Evolutionary conservation across 78 protist genomes (phyloP), one percentile per base, ranked within the genome.

Genomic region (Reticulomyxa filosa): DNA sequence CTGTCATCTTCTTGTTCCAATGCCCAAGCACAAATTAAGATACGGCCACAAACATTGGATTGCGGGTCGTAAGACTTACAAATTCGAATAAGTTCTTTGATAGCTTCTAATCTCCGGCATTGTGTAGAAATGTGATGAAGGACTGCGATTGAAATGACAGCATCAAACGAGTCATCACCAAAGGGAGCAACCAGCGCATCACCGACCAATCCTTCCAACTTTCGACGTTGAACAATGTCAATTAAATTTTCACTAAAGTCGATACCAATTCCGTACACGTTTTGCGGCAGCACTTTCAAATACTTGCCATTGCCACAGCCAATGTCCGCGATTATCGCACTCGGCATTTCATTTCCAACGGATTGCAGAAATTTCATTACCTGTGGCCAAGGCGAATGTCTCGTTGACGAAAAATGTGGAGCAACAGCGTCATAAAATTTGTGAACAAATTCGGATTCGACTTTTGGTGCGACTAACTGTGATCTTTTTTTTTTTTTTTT

Each of bases 301-400:
- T 48, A 2, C 59, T 65, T 65, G 4, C 70, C 70, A 48, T 65
- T 65, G 13, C 70, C 70, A 27, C 39, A 30, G 0, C 70, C 70
- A 20, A 65, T 4, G 70, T 65, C 70, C 4, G 46, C 61, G 39
- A 65, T 7, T 7, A 65, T 46, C 25, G 70, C n/a, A n/a, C n/a
- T n/a, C n/a, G n/a, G n/a, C n/a, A n/a, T n/a, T n/a, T n/a, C n/a
- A n/a, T n/a, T n/a, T n/a, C n/a, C n/a, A n/a, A n/a, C n/a, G n/a
- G n/a, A n/a, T n/a, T n/a, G n/a, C n/a, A n/a, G n/a, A n/a, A n/a
- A n/a, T n/a, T n/a, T n/a, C n/a, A n/a, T n/a, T n/a, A n/a, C n/a
- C n/a, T n/a, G n/a, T n/a, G n/a, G n/a, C n/a, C n/a, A n/a, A n/a
- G n/a, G n/a, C n/a, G n/a, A n/a, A n/a, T n/a, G n/a, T n/a, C n/a